Base-by-base conservation (phyloP, 495 filamentous ascomycete species). In the Bombardia bombarda region DNA sequence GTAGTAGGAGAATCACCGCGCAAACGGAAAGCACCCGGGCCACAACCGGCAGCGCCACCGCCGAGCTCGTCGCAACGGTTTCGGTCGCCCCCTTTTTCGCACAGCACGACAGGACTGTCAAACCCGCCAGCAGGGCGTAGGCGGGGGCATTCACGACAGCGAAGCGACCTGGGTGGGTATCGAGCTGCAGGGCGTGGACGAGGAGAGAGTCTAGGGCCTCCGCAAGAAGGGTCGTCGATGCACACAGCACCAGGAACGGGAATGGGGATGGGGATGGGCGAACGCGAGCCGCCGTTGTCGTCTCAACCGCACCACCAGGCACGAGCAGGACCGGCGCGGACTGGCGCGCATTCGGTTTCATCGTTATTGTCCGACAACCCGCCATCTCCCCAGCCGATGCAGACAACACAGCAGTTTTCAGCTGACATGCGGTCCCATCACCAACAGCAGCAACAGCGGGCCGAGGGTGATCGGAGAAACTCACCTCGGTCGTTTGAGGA, bases 11-110 rank as follows among this genome's bases (percentile, higher is more conserved):
- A 78, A 62, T 86, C 83, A 26, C 83, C 84, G 14, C 82, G 81
- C 55, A 86, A 86, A 58, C 74, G 83, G 51, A 87, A 87, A 65
- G 79, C 79, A 33, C 73, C 74, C 52, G 79, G 79, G 45, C 70
- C 73, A 14, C 80, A 82, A 45, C 71, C 72, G 48, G 50, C 77
- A 17, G 67, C 67, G 20, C 79, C 78, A 42, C 70, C 75, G 31
- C 76, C 80, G 47, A 72, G 62, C 44, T 41, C 49, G 32, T 65
- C 72, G 40, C 62, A 70, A 17, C 73, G 71, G 36, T 70, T 72
- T 34, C 70, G 74, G 43, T 77, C 77, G 34, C 73, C 76, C 4
- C 68, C 72, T 10, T 72, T 75, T 50, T 77, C 75, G 24, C 73
- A 78, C 10, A 69, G 77, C 14, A 71, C n/a, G n/a, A n/a, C 74